Evolutionary conservation across 441 rosid species (phyloP), one percentile per base, ranked within the genome.

Genomic region (Gossypium armourianum): DNA sequence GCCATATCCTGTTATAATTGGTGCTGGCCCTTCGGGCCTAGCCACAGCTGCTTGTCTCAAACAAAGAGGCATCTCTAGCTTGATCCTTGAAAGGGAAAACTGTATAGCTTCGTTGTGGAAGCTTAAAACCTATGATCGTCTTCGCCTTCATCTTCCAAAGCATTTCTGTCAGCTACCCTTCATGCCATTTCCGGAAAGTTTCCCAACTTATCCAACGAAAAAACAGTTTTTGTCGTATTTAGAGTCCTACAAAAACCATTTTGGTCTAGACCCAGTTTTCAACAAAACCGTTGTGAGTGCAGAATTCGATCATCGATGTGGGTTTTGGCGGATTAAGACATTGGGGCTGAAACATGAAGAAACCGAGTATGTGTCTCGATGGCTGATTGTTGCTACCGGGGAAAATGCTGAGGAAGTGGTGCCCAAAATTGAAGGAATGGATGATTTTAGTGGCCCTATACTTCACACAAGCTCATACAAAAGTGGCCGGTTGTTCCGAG

Each of bases 21-120:
- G 97, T 4, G 92, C 93, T 0, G 96, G 97, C 1, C 97, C 97
- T 4, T 88, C 97, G 0, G 97, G 97, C 1, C 73, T 91, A 1
- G 93, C 93, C 24, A 62, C 83, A 0, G 91, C 96, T 1, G 93
- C 92, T 8, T 91, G 96, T 77, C 88, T 91, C 50, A 82, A 84
- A 72, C 75, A 83, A 15, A 81, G 72, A 74, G 85, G 85, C 3
- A 73, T 91, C 6, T 82, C 88, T 0, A 76, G 88, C 75, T 72
- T 89, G 82, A 84, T 89, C 71, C 85, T 91, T 0, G 97, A 91
- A 73, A 84, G 87, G 64, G 75, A 83, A 4, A 71, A 75, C 77
- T 89, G 96, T 49, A 79, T 91, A 74, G 96, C 90, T 40, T 88
- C 97, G 17, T 62, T 91, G 47, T 91, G 97, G 97, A 78, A 87